phyloP scores from a whole-genome alignment of 208 protist species.

The Endotrypanum monterogeii region DNA sequence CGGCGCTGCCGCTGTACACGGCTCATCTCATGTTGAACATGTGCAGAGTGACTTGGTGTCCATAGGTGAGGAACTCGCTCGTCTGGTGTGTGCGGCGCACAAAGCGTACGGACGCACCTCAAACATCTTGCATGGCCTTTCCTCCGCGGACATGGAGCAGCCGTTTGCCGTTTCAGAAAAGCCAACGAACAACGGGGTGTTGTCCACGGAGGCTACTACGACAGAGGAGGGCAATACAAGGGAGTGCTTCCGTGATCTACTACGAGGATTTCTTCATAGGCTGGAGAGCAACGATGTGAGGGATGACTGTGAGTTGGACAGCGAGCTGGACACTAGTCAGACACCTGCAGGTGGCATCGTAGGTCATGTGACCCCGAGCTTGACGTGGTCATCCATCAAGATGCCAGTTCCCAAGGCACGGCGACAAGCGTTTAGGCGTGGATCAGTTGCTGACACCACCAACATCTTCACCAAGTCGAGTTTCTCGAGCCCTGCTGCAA shows the following conservation, averaged over 20 bases:
- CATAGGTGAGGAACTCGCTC: background rate
- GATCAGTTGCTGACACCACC: background rate
- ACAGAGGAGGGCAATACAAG: conserved; percentile 12
- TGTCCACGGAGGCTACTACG: background rate
- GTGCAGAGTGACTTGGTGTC: background rate
- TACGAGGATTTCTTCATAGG: conserved; percentile 7
- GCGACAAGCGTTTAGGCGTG: background rate
- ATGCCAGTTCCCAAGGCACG: too few species aligned
- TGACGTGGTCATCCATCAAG: too few species aligned
- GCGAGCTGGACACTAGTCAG: background rate
- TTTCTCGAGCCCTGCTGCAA: background rate
- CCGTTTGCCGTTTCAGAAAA: conserved; percentile 17
- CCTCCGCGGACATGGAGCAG: conserved; percentile 18
- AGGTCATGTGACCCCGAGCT: background rate
- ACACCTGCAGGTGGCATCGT: background rate
- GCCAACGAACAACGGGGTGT: background rate
- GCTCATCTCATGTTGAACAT: background rate
- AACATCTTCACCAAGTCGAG: background rate
- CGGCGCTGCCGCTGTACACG: background rate
- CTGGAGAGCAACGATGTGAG: conserved; percentile 5
- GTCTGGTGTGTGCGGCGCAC: background rate
- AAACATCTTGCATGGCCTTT: conserved; percentile 18
- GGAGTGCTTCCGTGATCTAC: conserved; percentile 3
- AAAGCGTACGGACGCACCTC: conserved; percentile 16
- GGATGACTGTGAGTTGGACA: background rate